Percentiles rank a stretch among this genome's conserved stretches.
phyloP scores from a whole-genome alignment of 2,329 filamentous ascomycete species.

The Beauveria scarabaeidicola region DNA sequence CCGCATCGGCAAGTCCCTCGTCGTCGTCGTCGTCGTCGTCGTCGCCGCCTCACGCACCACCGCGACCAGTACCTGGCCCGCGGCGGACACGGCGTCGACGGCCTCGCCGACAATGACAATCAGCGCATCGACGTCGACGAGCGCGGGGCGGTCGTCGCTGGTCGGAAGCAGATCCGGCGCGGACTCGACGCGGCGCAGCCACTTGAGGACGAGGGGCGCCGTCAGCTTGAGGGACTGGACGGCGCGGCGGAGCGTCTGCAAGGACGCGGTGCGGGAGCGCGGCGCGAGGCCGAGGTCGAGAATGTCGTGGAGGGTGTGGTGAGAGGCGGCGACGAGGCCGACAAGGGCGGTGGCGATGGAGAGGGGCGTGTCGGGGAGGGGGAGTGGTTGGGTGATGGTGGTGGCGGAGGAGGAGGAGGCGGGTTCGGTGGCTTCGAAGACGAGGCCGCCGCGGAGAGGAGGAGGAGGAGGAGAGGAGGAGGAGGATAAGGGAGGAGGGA shows the following conservation, averaged over 20 bases:
- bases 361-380: not conserved
- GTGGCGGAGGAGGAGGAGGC: not conserved
- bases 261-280: not conserved
- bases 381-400: not conserved
- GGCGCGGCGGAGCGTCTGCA: not conserved
- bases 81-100: slow-evolving; percentile 14
- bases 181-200: slow-evolving; percentile 13
- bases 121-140: slow-evolving; percentile 15
- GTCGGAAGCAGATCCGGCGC: not conserved
- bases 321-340: slow-evolving; percentile 16
- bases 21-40: not conserved
- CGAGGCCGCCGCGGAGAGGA: not conserved
- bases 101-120: slow-evolving; percentile 13
- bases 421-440: not conserved
- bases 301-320: slow-evolving; percentile 10
- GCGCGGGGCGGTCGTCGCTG: slow-evolving; percentile 2
- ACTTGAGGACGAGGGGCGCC: slow-evolving; percentile 14
- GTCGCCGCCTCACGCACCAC: slow-evolving; percentile 6
- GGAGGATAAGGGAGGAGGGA: not conserved
- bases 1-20: not conserved
- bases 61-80: slow-evolving; percentile 11
- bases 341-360: slow-evolving; percentile 9
- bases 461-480: not conserved
- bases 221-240: slow-evolving; percentile 13
- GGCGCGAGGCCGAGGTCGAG: slow-evolving; percentile 2